Base-by-base conservation (phyloP, 176 grass and related monocot species). In the Metroxylon sagu region DNA sequence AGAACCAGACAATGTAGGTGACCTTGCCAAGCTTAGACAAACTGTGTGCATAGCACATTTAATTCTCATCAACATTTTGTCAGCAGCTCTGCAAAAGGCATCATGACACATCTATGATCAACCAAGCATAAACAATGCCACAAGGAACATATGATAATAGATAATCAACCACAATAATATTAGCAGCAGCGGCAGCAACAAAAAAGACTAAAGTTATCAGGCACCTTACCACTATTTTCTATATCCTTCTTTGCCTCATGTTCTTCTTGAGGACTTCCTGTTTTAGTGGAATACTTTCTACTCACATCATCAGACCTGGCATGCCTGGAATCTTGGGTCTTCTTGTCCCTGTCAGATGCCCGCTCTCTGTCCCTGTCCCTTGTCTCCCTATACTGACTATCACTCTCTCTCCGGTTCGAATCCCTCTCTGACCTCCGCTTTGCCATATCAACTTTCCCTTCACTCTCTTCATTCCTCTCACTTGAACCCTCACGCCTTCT, bases 301-400 rank as follows among this genome's bases (percentile, higher is more conserved):
- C 73, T 78, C 49, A 61, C 80, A 78, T 82, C 80, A 23, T 90
- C 91, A 72, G 85, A 89, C 63, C 57, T 90, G 26, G 87, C 91
- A 62, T 87, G 75, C 57, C 86, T 85, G 19, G 68, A 61, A 82
- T 90, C 87, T 54, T 85, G 81, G 16, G 71, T 74, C 19, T 84
- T 86, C 77, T 73, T 87, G 27, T 89, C 80, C 61, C 81, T 83
- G 25, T 85, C 81, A 31, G 65, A 66, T 7, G 72, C 81, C 57
- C 81, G 80, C 58, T 68, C 84, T 68, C 78, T 85, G 21, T 79
- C 82, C 0, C 8, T 81, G 58, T 98, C 88, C 65, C 76, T 88
- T 53, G 80, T 84, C 70, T 88, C 87, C 73, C 83, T 91, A 8
- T 83, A 73, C 52, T 80, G 78, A 19, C 60, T 64, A 49, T 68